These are phyloP conservation scores for Phyllosticta citriasiana DNA, from an alignment of 2,329 filamentous ascomycete species.

Conservation along the genomic window DNA sequence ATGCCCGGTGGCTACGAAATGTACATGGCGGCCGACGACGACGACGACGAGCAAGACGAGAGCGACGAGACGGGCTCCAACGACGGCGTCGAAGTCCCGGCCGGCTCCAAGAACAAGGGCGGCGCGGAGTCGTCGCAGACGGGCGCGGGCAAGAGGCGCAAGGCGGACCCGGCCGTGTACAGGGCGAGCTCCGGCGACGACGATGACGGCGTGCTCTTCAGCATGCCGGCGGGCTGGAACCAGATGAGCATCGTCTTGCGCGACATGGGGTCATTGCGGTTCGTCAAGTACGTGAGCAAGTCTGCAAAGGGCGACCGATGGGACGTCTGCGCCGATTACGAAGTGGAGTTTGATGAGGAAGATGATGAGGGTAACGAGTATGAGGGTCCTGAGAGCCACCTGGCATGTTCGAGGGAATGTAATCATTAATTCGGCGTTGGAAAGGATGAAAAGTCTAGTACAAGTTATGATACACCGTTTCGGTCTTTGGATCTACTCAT, in stretches of 20 bases:
- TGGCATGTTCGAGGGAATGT: not conserved
- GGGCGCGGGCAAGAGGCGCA: constrained; percentile 37
- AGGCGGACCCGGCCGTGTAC: constrained; percentile 75
- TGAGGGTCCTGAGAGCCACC: not conserved
- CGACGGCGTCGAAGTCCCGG: constrained; percentile 28
- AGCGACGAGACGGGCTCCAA: constrained; percentile 43
- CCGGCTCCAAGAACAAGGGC: constrained; percentile 14
- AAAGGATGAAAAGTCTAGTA: not conserved
- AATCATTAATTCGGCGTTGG: not conserved
- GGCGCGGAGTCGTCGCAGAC: constrained; percentile 28
- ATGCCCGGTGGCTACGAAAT: constrained; percentile 62
- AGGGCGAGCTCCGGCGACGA: constrained; percentile 46
- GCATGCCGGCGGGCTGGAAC: constrained; percentile 70
- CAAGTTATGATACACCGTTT: not conserved
- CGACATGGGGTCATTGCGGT: constrained; percentile 76
- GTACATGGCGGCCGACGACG: constrained; percentile 78
- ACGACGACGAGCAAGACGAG: constrained; percentile 53
- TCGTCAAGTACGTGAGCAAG: constrained; percentile 90
- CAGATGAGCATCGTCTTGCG: constrained; percentile 81
- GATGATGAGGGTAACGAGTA: constrained; percentile 30
- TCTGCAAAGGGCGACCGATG: constrained; percentile 80
- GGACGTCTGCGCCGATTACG: constrained; percentile 76
- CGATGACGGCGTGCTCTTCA: constrained; percentile 64
- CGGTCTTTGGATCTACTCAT: not conserved
- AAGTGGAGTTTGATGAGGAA: constrained; percentile 51